Evolutionary conservation across 1,284 basidiomycete genomes (phyloP), one percentile per base, ranked within the genome.

Genomic region (Pseudozyma sp.): DNA sequence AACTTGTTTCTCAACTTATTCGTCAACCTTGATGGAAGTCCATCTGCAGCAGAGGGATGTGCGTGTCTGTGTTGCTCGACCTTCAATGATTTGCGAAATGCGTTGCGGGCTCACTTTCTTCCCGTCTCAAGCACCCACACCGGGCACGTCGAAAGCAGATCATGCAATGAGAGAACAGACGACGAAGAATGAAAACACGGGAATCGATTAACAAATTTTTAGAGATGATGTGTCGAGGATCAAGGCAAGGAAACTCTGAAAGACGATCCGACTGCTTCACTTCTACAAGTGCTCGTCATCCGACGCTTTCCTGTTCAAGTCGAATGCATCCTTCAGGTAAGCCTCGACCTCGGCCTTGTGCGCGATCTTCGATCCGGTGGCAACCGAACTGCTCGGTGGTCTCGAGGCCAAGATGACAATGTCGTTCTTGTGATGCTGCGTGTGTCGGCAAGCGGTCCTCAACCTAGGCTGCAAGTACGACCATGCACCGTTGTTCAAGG

Each of bases 391-490:
- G 30, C 70, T 76, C 19, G 84, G 84, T 10, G 83, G 83, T 14
- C 84, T 58, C 16, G 74, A 65, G 9, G 84, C 81, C 11, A 83
- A 68, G 31, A 79, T 70, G 33, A 83, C 80, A 53, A 81, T 77
- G 29, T 94, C 94, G 84, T 90, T 90, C 87, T 91, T 91, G 87
- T 99, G 97, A 86, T 97, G 89, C 70, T 83, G 58, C 39, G 81
- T 79, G 52, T 84, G 78, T 19, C 75, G 45, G 60, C 77, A 80
- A 7, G 80, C 72, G 11, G 80, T 83, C 53, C 80, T 68, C 64
- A 83, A 65, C 30, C 94, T 90, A 33, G 94, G 94, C 51, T 92
- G 92, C 61, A 97, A 89, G 82, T 98, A 96, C 42, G 93, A 95
- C 35, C 93, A 91, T 14, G 84, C 85, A 56, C 83, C 83, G 68